Evolutionary conservation across 2,329 filamentous ascomycete species (phyloP), one percentile per base, ranked within the genome.

Genomic region (Arthroderma sp.): DNA sequence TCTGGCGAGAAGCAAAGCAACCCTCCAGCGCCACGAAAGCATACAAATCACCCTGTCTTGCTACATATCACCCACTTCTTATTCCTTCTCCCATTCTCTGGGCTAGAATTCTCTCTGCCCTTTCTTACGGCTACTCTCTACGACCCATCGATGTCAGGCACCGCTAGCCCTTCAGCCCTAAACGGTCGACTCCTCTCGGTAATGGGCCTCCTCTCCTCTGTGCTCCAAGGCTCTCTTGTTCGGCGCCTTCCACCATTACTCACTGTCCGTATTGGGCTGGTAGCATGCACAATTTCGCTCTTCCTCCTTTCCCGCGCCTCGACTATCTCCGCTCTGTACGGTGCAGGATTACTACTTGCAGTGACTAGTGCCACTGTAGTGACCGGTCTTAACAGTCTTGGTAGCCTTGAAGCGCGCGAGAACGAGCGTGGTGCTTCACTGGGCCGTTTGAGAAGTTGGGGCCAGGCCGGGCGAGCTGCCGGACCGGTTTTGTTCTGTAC

Each of bases 41-140:
- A 83, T 47, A 94, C 85, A 3, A 96, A 96, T 65, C 86, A 83
- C 3, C 86, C 91, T 53, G 66, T 77, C 29, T 61, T 94, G 8
- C 78, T 98, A 39, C 95, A 95, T 60, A 66, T 81, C 1, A 80
- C 85, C 0, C 91, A 98, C 64, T 83, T 96, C 57, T 68, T 81
- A 39, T 98, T 98, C 64, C 79, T 98, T 48, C 78, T 98, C 8
- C 94, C 94, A 66, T 98, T 98, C 67, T 94, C 86, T 2, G 91
- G 91, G 49, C 89, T 98, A 83, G 91, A 98, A 61, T 96, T 94
- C 63, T 94, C 87, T 1, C 75, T 98, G 3, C 88, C 91, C 0
- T 98, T 98, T 62, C 88, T 98, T 78, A 96, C 89, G 0, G 94
- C 91, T 56, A 89, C 94, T 43, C 76, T 98, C 38, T 96, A 96